A percentile compares a stretch with the other conserved stretches of the same genome.
phyloP scores from a whole-genome alignment of 1,284 basidiomycete species.

The Veloboletus limbatus region DNA sequence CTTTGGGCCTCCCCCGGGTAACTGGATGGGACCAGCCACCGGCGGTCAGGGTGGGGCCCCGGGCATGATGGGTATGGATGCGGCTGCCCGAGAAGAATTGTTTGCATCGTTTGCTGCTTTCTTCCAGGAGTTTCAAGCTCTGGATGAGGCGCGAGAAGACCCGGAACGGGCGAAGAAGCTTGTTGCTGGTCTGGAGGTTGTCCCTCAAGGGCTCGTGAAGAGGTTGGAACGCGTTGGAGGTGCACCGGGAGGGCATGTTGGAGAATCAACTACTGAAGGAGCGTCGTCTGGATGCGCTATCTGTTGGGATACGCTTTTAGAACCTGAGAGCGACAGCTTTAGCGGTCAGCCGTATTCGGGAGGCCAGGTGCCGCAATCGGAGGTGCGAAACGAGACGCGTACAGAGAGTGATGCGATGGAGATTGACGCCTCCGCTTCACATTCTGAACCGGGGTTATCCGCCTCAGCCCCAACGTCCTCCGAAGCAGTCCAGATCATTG shows the following conservation, averaged over 20 bases:
- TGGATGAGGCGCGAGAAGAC: slow-evolving; percentile 53
- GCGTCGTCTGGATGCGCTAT: slow-evolving; percentile 57
- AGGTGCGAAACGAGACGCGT: not conserved
- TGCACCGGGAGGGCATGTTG: slow-evolving; percentile 37
- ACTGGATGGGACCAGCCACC: slow-evolving; percentile 1
- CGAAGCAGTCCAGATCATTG: slow-evolving; percentile 41
- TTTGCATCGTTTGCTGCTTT: slow-evolving; percentile 30
- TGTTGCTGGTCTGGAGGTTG: slow-evolving; percentile 60
- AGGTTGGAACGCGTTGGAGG: slow-evolving; percentile 59
- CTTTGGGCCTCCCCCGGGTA: slow-evolving; percentile 19
- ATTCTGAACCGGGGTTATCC: slow-evolving; percentile 6
- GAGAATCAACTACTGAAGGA: slow-evolving; percentile 37
- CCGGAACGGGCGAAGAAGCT: slow-evolving; percentile 61
- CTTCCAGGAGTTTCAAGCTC: slow-evolving; percentile 29
- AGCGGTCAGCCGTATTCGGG: slow-evolving; percentile 26
- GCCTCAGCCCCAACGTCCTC: slow-evolving; percentile 7
- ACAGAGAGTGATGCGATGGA: slow-evolving; percentile 17
- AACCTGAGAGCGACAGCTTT: slow-evolving; percentile 45
- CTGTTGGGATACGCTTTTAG: slow-evolving; percentile 67
- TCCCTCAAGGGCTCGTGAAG: slow-evolving; percentile 63
- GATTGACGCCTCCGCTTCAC: slow-evolving; percentile 16
- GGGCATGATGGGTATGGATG: slow-evolving; percentile 19
- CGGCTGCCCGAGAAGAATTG: slow-evolving; percentile 26
- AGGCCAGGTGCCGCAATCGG: slow-evolving; percentile 6
- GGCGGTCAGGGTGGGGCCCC: slow-evolving; percentile 4